Evolutionary conservation across 2,329 filamentous ascomycete species (phyloP), one percentile per base, ranked within the genome.

Genomic region (Leptographium radiaticola): DNA sequence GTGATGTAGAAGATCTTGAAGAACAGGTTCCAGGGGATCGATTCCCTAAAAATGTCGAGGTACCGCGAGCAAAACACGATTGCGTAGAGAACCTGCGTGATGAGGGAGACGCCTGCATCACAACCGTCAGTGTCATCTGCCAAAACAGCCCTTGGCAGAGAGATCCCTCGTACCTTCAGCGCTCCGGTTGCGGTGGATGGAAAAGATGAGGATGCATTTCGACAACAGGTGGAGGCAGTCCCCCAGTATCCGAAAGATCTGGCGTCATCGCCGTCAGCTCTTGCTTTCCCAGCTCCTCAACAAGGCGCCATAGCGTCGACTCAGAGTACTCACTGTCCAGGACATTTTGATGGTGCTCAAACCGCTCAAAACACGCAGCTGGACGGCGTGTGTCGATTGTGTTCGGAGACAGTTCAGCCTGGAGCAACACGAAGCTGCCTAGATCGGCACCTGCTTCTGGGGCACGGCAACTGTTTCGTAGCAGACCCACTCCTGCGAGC

Each of bases 1-100:
- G 79, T 64, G 57, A 95, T 86, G 70, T 95, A 97, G 70, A 94
- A 88, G 57, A 93, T 76, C 75, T 96, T 96, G 68, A 96, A 86
- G 56, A 86, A 73, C 60, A 84, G 79, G 69, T 93, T 91, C 81
- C 86, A 93, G 56, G 62, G 59, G 31, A 67, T 70, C 11, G 63
- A 65, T 62, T 79, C 75, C 9, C 59, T 63, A 66, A 94, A 88
- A 59, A 96, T 73, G 66, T 96, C 87, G 59, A 91, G 79, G 70
- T 97, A 97, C 57, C 91, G 82, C 6, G 88, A 84, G 63, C 83
- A 75, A 71, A 96, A 97, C 55, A 97, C 90, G 58, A 85, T 67
- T 53, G 84, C 81, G 71, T 97, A 97, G 59, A 96, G 81, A 54
- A 83, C 77, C 69, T 97, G 91, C 1, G 87, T 95, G 63, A 97